Base-by-base conservation (phyloP, 805 yeast species). In the Isabelozyma gotoi region DNA sequence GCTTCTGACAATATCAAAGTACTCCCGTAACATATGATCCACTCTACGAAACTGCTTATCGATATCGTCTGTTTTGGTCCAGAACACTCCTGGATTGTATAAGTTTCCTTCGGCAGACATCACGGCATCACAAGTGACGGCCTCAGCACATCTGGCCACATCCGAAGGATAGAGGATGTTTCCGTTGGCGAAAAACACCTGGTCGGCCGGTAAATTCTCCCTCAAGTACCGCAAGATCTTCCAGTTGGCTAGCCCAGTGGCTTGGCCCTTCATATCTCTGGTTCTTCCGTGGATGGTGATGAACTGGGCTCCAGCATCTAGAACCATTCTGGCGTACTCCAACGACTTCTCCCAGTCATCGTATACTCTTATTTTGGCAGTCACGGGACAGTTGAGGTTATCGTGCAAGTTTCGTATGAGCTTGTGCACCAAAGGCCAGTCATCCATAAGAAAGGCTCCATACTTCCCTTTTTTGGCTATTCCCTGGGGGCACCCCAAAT, bases 101-200 rank as follows among this genome's bases (percentile, higher is more conserved):
- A 94, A 69, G 57, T 90, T 90, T 1, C 97, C 97, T 63, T 94
- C 99, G 1, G 99, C 99, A 34, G 95, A 84, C 99, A 94, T 94
- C 14, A 94, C 94, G 0, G 90, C 96, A 65, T 94, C 97, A 50
- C 94, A 86, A 0, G 67, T 69, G 4, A 88, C 80, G 7, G 69
- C 76, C 2, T 73, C 74, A 36, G 81, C 60, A 60, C 97, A 86
- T 47, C 94, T 74, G 1, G 74, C 73, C 18, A 92, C 71, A 60
- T 94, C 98, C 35, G 84, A 86, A 0, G 96, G 88, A 56, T 94
- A 94, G 37, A 94, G 67, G n/a, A 94, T 80, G 63, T 94, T 94
- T 5, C 99, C 99, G 62, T 94, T 94, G 35, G 96, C 88, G 57
- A 94, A 87, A 52, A 94, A 84, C 0, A 94, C 97, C 2, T 92